These are phyloP conservation scores for Macrocybe gigantea DNA, from an alignment of 768 basidiomycete species.

Conservation along the genomic window DNA sequence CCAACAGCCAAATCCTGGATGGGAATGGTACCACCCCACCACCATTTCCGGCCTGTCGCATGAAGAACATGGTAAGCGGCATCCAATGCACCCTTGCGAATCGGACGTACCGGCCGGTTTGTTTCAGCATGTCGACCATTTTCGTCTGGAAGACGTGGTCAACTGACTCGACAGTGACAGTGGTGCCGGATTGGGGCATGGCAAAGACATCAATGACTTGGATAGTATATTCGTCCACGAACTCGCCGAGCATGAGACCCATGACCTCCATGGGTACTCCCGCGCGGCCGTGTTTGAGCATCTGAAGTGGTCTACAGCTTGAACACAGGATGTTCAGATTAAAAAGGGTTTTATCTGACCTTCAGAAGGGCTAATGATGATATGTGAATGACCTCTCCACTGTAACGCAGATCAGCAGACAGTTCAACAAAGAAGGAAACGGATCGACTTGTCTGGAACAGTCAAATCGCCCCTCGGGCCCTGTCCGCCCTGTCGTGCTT, in stretches of 20 bases:
- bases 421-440: slow-evolving; percentile 2
- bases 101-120: slow-evolving; percentile 81
- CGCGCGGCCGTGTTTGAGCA: slow-evolving; percentile 98
- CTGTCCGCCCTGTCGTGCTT: slow-evolving; percentile 35
- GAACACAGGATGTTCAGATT: too few relatives aligned
- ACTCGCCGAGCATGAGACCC: slow-evolving; percentile 97
- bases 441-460: slow-evolving; percentile 71
- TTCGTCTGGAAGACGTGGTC: slow-evolving; percentile 98
- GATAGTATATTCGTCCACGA: slow-evolving; percentile 95
- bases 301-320: slow-evolving; percentile 40
- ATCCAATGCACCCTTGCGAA: not conserved
- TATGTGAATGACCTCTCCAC: slow-evolving; percentile 94
- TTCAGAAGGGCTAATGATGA: slow-evolving; percentile 96
- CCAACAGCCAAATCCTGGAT: slow-evolving; percentile 99
- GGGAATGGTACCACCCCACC: slow-evolving; percentile 99
- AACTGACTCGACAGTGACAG: slow-evolving; percentile 95
- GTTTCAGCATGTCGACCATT: slow-evolving; percentile 99
- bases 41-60: slow-evolving; percentile 86
- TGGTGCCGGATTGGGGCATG: slow-evolving; percentile 98
- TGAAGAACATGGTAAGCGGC: not conserved
- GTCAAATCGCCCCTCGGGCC: slow-evolving; percentile 38
- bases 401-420: slow-evolving; percentile 20
- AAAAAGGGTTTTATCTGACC: slow-evolving; percentile 35
- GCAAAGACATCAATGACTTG: slow-evolving; percentile 97
- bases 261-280: slow-evolving; percentile 99